Evolutionary conservation across 108 stramenopile genomes (phyloP).

Genomic region (Cyclotella baltica): DNA sequence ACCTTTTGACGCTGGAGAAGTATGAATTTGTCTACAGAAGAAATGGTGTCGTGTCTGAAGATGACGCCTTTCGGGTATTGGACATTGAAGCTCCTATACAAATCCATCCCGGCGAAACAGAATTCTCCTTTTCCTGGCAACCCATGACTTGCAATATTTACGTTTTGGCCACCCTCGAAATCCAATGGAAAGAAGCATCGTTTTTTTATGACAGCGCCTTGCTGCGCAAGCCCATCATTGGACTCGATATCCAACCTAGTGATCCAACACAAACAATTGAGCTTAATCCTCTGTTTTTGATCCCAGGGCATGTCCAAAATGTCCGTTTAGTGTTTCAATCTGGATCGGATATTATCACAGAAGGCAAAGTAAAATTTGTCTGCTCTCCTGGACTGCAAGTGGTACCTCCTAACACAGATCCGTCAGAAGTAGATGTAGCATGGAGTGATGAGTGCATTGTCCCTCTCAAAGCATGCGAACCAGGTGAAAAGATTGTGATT

Average conservation of each 20-base stretch:
- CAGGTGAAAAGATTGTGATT: conserved; percentile 57
- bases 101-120: conserved; percentile 66
- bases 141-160: conserved; percentile 71
- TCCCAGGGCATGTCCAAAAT: conserved; percentile 83
- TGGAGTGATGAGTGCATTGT: conserved; percentile 66
- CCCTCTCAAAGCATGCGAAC: conserved; percentile 51
- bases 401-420: conserved; percentile 58
- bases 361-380: conserved; percentile 58
- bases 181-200: conserved; percentile 79
- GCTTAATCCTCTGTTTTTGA: conserved; percentile 68
- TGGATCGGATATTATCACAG: conserved; percentile 69
- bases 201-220: conserved; percentile 75
- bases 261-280: conserved; percentile 77
- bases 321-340: conserved; percentile 66
- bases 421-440: conserved; percentile 47
- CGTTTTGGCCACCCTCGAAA: conserved; percentile 67
- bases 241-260: conserved; percentile 79
- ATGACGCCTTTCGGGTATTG: conserved; percentile 69
- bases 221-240: conserved; percentile 58
- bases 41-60: conserved; percentile 61
- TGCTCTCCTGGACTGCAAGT: conserved; percentile 71
- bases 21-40: conserved; percentile 56
- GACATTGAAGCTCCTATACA: conserved; percentile 44
- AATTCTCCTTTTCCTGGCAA: conserved; percentile 65
- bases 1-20: conserved; percentile 58